Base-by-base conservation (phyloP, 2,329 filamentous ascomycete species). In the Sphaceloma murrayae region DNA sequence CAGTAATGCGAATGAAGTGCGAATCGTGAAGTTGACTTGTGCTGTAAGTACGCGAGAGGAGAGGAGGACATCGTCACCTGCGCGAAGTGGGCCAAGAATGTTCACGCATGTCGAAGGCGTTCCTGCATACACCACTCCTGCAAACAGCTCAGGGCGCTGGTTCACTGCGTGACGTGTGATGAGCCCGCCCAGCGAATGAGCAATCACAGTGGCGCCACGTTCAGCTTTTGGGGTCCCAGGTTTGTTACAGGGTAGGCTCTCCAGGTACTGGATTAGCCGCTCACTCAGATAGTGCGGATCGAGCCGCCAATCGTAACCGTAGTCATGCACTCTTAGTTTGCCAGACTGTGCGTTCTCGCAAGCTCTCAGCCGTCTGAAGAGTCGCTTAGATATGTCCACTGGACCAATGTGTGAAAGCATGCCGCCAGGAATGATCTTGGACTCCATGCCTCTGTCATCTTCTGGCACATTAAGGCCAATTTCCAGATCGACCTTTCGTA, bases 401-500 rank as follows among this genome's bases (percentile, higher is more conserved):
- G 87, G 87, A 0, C 89, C 89, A 50, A 95, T 85, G 55, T 94
- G 80, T 33, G 85, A 81, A n/a, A 95, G 70, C 77, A 94, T 93
- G 5, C 87, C 87, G 2, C 80, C 86, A 0, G 88, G 73, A 42
- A 87, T 82, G 48, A 96, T 86, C n/a, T 70, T 78, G 47, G 93
- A 74, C 51, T 83, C 78, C 78, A 91, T 91, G 4, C 67, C 73
- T 54, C 86, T 82, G 56, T 95, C 89, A 46, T 93, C 88, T 54
- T 87, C 82, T 2, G 77, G 77, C 22, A 57, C 54, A 10, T 83
- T 74, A 3, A 95, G 65, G 0, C 87, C 88, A 7, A 96, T 81
- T 59, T 94, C 86, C 3, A 96, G 70, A 58, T 96, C 85, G 2
- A 89, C 88, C 58, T 91, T 94, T 45, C 88, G 80, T 49, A 95